These are phyloP conservation scores for Fraxinus sp. DNA, from an alignment of 305 asterid species.

Conservation along the genomic window DNA sequence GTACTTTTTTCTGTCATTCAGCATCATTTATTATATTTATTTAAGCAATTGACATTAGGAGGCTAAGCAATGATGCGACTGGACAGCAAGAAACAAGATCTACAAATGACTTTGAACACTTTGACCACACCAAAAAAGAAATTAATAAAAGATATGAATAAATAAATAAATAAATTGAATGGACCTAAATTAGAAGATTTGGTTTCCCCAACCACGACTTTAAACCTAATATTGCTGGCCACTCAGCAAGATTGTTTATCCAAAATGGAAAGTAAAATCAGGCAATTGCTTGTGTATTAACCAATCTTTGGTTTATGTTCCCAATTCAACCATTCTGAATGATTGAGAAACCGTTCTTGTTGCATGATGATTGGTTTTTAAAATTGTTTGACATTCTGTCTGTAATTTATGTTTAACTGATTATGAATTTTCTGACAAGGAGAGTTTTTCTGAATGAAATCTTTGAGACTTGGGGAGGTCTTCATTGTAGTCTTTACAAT, in stretches of 20 bases:
- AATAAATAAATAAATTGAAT: background rate
- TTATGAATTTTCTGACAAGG: background rate
- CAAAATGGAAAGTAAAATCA: background rate
- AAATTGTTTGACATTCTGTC: background rate
- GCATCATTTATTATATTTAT: background rate
- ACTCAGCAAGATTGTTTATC: background rate
- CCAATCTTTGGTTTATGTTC: background rate
- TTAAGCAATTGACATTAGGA: background rate
- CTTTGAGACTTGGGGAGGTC: background rate
- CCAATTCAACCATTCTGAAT: background rate
- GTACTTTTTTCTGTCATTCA: background rate
- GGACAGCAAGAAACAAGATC: background rate
- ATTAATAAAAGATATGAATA: background rate
- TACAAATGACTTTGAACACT: background rate
- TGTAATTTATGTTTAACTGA: background rate
- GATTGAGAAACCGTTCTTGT: background rate
- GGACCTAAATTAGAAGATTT: background rate
- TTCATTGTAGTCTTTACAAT: background rate
- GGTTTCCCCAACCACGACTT: background rate
- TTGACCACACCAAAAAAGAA: background rate
- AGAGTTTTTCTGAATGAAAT: background rate
- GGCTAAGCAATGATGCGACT: background rate
- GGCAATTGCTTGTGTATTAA: background rate
- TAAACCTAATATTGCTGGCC: background rate
- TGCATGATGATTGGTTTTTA: background rate